phyloP scores from a whole-genome alignment of 2,329 filamentous ascomycete species.

The Colletotrichum sp. region DNA sequence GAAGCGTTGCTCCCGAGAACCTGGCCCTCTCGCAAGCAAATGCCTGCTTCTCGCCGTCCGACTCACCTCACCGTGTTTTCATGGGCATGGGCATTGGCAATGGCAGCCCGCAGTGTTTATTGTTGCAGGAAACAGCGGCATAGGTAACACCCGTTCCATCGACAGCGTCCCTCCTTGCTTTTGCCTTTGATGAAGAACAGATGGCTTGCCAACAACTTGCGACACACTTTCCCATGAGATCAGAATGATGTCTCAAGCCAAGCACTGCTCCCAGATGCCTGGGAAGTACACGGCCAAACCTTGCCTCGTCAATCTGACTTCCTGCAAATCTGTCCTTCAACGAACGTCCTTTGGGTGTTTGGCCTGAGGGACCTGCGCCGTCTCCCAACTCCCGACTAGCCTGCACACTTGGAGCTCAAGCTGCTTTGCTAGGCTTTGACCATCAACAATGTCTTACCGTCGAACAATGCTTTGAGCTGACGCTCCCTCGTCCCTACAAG shows the following conservation, averaged over 20 bases:
- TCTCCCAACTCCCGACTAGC: not conserved
- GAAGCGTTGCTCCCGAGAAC: not conserved
- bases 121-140: slow-evolving; percentile 10
- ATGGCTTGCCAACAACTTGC: not conserved
- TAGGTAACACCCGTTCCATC: not conserved
- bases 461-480: not conserved
- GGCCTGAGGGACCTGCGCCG: not conserved
- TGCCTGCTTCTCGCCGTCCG: not conserved
- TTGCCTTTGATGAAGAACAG: not conserved
- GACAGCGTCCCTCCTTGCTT: slow-evolving; percentile 9
- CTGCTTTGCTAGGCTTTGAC: not conserved
- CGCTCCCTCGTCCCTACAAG: not conserved
- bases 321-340: not conserved
- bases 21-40: not conserved
- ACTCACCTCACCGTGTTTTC: not conserved
- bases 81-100: not conserved
- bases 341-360: not conserved
- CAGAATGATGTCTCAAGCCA: slow-evolving; percentile 15
- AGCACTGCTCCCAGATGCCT: not conserved
- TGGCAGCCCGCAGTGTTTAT: not conserved
- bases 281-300: not conserved
- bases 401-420: not conserved
- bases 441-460: not conserved
- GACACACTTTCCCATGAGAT: not conserved
- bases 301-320: not conserved